Evolutionary conservation across 495 filamentous ascomycete species (phyloP), one percentile per base, ranked within the genome.

Genomic region (Baudoinia panamericana): DNA sequence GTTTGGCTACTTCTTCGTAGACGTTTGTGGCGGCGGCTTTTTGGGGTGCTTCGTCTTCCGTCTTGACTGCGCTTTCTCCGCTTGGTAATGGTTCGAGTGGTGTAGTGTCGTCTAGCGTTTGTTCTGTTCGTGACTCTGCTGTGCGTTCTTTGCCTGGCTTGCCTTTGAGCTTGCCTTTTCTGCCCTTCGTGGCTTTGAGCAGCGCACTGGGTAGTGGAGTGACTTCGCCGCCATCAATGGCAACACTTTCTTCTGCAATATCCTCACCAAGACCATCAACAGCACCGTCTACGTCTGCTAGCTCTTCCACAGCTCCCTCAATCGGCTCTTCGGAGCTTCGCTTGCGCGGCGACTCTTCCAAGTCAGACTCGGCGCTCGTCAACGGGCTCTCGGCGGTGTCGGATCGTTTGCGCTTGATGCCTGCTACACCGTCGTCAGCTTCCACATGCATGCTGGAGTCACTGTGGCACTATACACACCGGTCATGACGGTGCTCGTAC

Each of bases 281-380:
- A n/a, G n/a, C n/a, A n/a, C n/a, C n/a, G n/a, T n/a, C n/a, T 20
- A 17, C 34, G 5, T 46, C 46, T 42, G 56, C 55, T 6, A 56
- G 55, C n/a, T 42, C 49, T 55, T 54, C 23, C 15, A 54, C 54
- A 12, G 46, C 43, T 22, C 56, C 46, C 26, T 54, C 42, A 13
- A 19, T 39, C 2, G 16, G 53, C 30, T 23, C 22, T 31, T 47
- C 49, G 52, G 55, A 40, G 65, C 60, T 72, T 35, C 77, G 71
- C 58, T 79, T 82, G 46, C 65, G 58, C 24, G 60, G 51, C 21
- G 72, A 73, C 50, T 71, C 72, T 16, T 69, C 63, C 1, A 57
- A 41, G 26, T 67, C 62, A 9, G 67, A 59, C 15, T 64, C 62
- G 9, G 61, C 55, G 50, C 45, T 36, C 13, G 48, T 52, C 43